These are phyloP conservation scores for Trichosporon ovoides DNA, from an alignment of 1,284 basidiomycete genomes.

Conservation along the genomic window DNA sequence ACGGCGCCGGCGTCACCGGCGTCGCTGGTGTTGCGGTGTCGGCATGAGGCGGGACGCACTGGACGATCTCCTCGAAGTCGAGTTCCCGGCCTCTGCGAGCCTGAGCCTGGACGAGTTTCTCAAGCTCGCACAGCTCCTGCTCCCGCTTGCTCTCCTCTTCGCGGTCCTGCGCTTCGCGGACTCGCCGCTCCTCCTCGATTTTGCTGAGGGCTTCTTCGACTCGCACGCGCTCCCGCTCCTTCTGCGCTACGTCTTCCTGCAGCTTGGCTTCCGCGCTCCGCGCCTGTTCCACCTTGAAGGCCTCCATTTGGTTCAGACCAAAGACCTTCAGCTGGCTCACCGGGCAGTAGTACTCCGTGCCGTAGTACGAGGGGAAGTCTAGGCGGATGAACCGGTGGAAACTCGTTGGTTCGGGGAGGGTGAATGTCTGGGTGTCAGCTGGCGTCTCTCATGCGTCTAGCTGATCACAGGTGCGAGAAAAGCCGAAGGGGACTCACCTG, in stretches of 20 bases:
- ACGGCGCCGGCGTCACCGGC: not conserved
- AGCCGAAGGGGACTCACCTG: slow-evolving; percentile 67
- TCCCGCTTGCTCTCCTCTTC: slow-evolving; percentile 26
- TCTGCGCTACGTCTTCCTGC: slow-evolving; percentile 29
- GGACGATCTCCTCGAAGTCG: slow-evolving; percentile 13
- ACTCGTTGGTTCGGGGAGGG: slow-evolving; percentile 57
- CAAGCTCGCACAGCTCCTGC: slow-evolving; percentile 39
- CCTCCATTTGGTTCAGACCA: slow-evolving; percentile 92
- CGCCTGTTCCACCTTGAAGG: slow-evolving; percentile 79
- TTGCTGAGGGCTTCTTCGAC: slow-evolving; percentile 46
- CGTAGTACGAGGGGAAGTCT: slow-evolving; percentile 90
- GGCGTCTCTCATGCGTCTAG: too few species aligned
- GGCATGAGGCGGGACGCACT: slow-evolving; percentile 8
- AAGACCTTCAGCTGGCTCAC: slow-evolving; percentile 88
- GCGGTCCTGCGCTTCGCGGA: slow-evolving; percentile 28
- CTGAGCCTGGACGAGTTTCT: slow-evolving; percentile 36
- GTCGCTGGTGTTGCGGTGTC: not conserved
- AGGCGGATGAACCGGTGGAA: slow-evolving; percentile 93
- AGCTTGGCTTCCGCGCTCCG: slow-evolving; percentile 27
- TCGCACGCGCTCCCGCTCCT: slow-evolving; percentile 22
- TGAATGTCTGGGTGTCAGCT: slow-evolving; percentile 57
- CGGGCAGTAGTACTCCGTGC: slow-evolving; percentile 94
- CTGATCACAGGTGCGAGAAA: too few species aligned
- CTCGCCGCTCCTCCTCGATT: slow-evolving; percentile 50
- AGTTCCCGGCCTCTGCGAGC: slow-evolving; percentile 19